Evolutionary conservation across 2,329 filamentous ascomycete genomes (phyloP), one percentile per base, ranked within the genome.

Genomic region (Ophiostoma sp.): DNA sequence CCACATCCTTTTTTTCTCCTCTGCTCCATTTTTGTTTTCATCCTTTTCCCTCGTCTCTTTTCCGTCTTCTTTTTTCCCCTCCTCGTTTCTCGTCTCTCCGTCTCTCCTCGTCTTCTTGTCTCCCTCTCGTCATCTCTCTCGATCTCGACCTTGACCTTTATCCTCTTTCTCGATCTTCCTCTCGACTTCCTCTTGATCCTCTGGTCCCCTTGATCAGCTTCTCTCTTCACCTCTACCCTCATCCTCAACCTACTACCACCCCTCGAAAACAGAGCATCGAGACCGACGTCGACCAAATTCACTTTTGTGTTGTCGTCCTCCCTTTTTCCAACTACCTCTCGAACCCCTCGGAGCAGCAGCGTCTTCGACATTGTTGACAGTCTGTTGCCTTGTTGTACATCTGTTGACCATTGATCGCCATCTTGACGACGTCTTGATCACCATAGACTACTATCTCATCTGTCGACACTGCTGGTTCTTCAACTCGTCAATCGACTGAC

Each of bases 301-400:
- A 76, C 68, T 80, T 79, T 79, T 79, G 79, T 75, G 78, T 78
- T 76, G 78, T 77, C 76, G 74, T 73, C 36, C 31, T 8, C 20
- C 15, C 23, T 39, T 67, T 33, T 4, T 7, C 41, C 39, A 57
- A 33, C 54, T 5, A 23, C 10, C 15, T 13, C 68, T 33, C 44
- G 31, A 35, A 39, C 36, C 35, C 44, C 31, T 52, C 33, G 27
- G 27, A 31, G 31, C 11, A 62, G 11, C 27, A 48, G 36, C 36
- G 15, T 6, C 23, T 27, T 69, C 41, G 23, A 31, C 57, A 44
- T 65, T 54, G 39, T 70, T 65, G 69, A 67, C 69, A 67, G 27
- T 68, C 35, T 41, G 33, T 17, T 48, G n/a, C 23, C 4, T 54
- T 66, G 27, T 17, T 31, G 10, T 64, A 7, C 1, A 15, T 20